Conservation (phyloP, 164 flowering plant species). For the Pachysandra terminalis region DNA sequence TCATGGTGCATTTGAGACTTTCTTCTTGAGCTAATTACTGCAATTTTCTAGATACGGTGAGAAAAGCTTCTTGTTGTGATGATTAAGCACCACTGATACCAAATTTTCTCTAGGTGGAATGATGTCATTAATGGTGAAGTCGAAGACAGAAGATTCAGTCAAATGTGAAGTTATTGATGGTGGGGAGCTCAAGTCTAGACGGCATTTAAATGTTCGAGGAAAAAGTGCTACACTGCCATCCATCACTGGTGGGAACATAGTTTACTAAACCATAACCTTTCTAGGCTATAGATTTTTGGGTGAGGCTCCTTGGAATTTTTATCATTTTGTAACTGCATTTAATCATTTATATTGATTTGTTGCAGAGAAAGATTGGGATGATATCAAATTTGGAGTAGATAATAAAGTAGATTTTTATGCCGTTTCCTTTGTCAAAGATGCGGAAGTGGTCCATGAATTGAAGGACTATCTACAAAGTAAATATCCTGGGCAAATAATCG, state of each 20-base stretch:
- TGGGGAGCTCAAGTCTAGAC: slow-evolving; percentile 93
- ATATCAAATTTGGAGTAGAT: slow-evolving; percentile 95
- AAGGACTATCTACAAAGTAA: slow-evolving; percentile 82
- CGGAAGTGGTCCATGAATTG: slow-evolving; percentile 82
- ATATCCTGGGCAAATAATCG: not conserved
- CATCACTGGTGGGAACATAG: slow-evolving; percentile 60
- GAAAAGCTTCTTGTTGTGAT: not conserved
- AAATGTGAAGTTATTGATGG: slow-evolving; percentile 98
- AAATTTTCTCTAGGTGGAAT: slow-evolving; percentile 70
- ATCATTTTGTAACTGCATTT: slow-evolving; percentile 8
- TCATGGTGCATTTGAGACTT: not conserved
- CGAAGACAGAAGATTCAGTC: slow-evolving; percentile 88
- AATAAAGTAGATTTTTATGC: slow-evolving; percentile 93
- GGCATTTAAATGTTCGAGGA: slow-evolving; percentile 96
- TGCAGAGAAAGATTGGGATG: slow-evolving; percentile 94
- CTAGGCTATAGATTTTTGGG: too few species aligned
- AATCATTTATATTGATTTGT: slow-evolving; percentile 10
- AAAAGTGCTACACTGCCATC: slow-evolving; percentile 99
- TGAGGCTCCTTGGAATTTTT: too few species aligned
- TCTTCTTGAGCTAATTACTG: not conserved
- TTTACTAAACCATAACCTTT: not conserved
- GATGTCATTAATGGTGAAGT: slow-evolving; percentile 93
- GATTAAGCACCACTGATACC: slow-evolving; percentile 7
- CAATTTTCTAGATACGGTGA: not conserved
- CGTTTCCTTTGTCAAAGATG: slow-evolving; percentile 97